These are phyloP conservation scores for Colletotrichum coccodes DNA, from an alignment of 2,329 filamentous ascomycete species.

Conservation along the genomic window DNA sequence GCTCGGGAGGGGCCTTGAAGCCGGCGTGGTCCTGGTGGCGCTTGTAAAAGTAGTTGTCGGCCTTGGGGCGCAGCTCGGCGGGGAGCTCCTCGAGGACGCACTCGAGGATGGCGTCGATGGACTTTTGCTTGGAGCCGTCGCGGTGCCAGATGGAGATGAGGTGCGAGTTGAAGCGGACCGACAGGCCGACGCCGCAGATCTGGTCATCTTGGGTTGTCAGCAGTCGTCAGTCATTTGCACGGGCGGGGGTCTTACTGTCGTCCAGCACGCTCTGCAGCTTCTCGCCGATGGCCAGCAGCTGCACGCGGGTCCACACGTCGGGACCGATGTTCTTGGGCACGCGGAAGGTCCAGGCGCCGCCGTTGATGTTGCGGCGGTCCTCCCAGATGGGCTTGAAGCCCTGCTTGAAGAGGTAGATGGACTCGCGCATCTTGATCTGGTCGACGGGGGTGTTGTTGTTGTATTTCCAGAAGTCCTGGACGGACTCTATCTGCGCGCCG, in stretches of 20 bases:
- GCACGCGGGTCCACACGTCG: conserved; percentile 84
- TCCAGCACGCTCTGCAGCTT: conserved; percentile 79
- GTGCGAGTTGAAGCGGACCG: conserved; percentile 88
- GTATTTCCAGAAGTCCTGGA: conserved; percentile 88
- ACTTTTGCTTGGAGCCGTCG: conserved; percentile 81
- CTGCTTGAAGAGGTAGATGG: conserved; percentile 82
- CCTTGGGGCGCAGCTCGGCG: conserved; percentile 76
- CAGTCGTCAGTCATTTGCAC: not conserved
- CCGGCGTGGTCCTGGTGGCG: conserved; percentile 89
- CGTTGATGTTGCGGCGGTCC: conserved; percentile 85
- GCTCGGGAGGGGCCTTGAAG: conserved; percentile 74
- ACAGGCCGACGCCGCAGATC: conserved; percentile 89
- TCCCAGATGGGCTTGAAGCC: conserved; percentile 84
- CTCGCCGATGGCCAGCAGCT: conserved; percentile 86
- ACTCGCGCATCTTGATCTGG: conserved; percentile 80
- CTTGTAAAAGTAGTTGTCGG: conserved; percentile 84
- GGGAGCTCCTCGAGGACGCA: conserved; percentile 80
- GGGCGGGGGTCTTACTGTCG: conserved; percentile 61
- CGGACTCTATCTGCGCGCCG: conserved; percentile 75
- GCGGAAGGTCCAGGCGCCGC: conserved; percentile 93
- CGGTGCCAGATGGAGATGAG: conserved; percentile 95
- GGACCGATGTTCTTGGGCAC: conserved; percentile 79
- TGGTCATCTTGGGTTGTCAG: conserved; percentile 71
- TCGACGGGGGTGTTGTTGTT: conserved; percentile 84
- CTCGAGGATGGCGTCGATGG: conserved; percentile 78